Conservation (phyloP, 2,329 filamentous ascomycete species). For the Xylogone sp. region DNA sequence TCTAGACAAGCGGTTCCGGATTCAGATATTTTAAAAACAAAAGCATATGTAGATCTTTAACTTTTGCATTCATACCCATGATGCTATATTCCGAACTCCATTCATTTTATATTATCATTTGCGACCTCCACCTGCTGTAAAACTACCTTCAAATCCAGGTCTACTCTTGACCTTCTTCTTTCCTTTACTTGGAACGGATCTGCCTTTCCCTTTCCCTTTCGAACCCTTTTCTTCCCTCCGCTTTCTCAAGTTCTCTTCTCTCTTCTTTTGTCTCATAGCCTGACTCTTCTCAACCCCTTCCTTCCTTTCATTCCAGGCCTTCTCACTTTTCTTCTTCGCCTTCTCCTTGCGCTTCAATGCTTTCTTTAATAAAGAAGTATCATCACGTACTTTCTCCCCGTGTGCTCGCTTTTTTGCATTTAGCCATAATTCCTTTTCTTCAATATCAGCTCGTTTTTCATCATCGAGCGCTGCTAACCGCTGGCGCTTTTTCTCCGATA, state of each 20-base stretch:
- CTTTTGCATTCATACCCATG: background rate
- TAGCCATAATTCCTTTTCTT: constrained; percentile 93
- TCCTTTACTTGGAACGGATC: constrained; percentile 26
- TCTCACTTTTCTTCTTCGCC: constrained; percentile 85
- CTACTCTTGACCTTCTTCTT: constrained; percentile 48
- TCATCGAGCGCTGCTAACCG: constrained; percentile 72
- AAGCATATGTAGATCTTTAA: background rate
- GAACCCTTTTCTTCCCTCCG: constrained; percentile 71
- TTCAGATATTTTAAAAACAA: background rate
- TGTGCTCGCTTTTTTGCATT: constrained; percentile 85
- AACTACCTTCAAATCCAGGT: constrained; percentile 56
- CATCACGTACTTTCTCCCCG: constrained; percentile 84
- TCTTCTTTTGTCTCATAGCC: constrained; percentile 77
- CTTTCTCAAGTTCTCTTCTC: constrained; percentile 73
- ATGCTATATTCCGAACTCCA: background rate
- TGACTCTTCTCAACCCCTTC: constrained; percentile 72
- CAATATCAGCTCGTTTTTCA: constrained; percentile 77
- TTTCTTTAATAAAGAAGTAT: constrained; percentile 86
- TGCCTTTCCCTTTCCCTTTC: constrained; percentile 51
- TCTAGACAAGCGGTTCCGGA: too few species aligned
- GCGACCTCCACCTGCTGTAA: constrained; percentile 23
- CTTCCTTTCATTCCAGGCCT: constrained; percentile 75
- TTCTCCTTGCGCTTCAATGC: constrained; percentile 90
- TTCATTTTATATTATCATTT: constrained; percentile 9
- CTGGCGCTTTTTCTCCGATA: constrained; percentile 80